phyloP scores from a whole-genome alignment of 768 basidiomycete genomes.

The Phaeotremella fagi region DNA sequence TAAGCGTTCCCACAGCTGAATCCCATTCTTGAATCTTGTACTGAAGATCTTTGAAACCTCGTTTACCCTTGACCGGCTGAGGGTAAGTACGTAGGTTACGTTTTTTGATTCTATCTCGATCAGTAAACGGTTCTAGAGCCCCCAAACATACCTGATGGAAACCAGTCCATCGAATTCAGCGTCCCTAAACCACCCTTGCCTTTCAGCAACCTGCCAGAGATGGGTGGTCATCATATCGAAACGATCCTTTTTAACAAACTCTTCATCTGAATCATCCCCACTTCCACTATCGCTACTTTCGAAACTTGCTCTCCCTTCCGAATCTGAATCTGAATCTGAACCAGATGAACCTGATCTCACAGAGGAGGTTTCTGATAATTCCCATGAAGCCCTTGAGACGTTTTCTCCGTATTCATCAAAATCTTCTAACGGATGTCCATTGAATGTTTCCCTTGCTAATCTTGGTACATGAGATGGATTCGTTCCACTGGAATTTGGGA shows the following conservation, averaged over 20 bases:
- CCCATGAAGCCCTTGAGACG: constrained; percentile 36
- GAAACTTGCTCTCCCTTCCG: constrained; percentile 6
- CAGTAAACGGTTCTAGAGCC: constrained; percentile 8
- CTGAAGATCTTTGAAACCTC: constrained; percentile 25
- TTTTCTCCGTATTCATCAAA: constrained; percentile 14
- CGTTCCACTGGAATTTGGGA: constrained; percentile 20
- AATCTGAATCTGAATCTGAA: constrained; percentile 9
- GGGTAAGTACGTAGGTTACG: constrained; percentile 30
- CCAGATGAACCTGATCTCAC: constrained; percentile 3
- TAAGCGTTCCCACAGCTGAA: constrained; percentile 39
- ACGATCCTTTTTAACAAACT: constrained; percentile 20
- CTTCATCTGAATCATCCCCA: constrained; percentile 24
- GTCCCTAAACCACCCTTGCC: constrained; percentile 44
- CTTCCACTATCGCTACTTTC: constrained; percentile 10
- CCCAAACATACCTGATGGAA: constrained; percentile 36
- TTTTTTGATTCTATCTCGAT: constrained; percentile 28
- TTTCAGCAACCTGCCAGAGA: constrained; percentile 38
- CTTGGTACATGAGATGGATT: constrained; percentile 31
- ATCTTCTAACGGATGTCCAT: constrained; percentile 10
- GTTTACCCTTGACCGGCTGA: constrained; percentile 20
- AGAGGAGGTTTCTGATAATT: constrained; percentile 28
- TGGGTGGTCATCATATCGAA: constrained; percentile 45
- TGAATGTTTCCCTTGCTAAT: constrained; percentile 30
- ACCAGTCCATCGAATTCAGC: constrained; percentile 42
- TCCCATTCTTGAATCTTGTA: constrained; percentile 41